Evolutionary conservation across 495 filamentous ascomycete species (phyloP), one percentile per base, ranked within the genome.

Genomic region (Neurospora sp.): DNA sequence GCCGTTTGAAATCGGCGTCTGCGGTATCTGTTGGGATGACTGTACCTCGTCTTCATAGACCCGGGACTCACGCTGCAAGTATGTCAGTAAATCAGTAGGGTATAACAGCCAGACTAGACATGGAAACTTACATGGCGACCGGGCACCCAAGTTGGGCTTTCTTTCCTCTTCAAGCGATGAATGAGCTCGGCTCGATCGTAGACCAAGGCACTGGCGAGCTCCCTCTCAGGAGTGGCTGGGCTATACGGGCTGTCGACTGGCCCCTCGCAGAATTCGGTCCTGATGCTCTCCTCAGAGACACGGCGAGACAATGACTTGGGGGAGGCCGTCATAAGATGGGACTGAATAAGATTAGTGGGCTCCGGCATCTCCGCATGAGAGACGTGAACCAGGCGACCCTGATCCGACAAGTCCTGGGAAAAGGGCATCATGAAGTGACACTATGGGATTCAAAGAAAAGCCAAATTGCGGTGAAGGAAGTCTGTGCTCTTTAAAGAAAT

Each of bases 131-230:
- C 92, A 84, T 88, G 84, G 76, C 84, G 84, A 79, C 87, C 87
- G 42, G 89, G 88, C 37, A 88, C 83, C 93, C 94, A 96, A 20
- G 90, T 90, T 69, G 92, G 91, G 72, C 88, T 92, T 80, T 94
- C 90, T 44, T 89, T 89, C 81, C 86, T 88, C 84, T 98, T 98
- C 75, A 97, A 87, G 74, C 91, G 86, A 81, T 93, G 89, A 74
- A 98, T 97, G 74, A 97, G 86, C 81, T 94, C 90, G 70, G 88
- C 90, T 74, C 95, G 88, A 77, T 92, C 88, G 16, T 83, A 82
- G 70, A 83, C 83, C 31, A 66, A 18, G 40, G 77, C 71, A 69
- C 76, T 76, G 18, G 77, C 70, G 40, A 73, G 66, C 40, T 76
- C 72, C 23, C 76, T 71, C 54, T 81, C 80, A n/a, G 81, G 81